A percentile compares a stretch with the other conserved stretches of the same genome.
Evolutionary conservation across 108 stramenopile species (phyloP).

Genomic region (Cylindrotheca closterium): DNA sequence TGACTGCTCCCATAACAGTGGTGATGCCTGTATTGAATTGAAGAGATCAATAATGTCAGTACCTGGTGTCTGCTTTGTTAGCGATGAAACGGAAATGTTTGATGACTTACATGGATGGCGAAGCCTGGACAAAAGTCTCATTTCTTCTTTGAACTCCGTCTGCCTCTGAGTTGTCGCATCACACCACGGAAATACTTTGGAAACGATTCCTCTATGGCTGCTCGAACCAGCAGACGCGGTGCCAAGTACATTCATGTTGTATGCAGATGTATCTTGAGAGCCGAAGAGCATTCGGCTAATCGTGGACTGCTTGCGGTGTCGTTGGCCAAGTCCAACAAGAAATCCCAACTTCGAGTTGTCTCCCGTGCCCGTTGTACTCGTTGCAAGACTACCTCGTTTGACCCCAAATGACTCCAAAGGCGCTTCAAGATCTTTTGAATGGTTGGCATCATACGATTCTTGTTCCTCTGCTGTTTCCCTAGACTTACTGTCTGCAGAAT

Average conservation of each 20-base stretch:
- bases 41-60: too few species aligned
- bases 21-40: slow-evolving; percentile 36
- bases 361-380: background rate
- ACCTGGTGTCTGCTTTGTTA: too few species aligned
- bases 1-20: slow-evolving; percentile 47
- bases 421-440: background rate
- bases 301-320: background rate
- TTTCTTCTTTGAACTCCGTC: slow-evolving; percentile 52
- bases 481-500: background rate
- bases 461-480: background rate
- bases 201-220: background rate
- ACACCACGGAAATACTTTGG: slow-evolving; percentile 9
- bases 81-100: too few species aligned
- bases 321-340: background rate
- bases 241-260: too few species aligned
- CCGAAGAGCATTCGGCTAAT: background rate
- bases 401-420: background rate
- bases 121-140: slow-evolving; percentile 53
- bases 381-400: background rate
- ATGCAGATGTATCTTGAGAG: too few species aligned
- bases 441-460: background rate
- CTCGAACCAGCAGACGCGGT: too few species aligned
- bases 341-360: background rate
- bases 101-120: slow-evolving; percentile 56
- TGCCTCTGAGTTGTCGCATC: slow-evolving; percentile 30